phyloP scores from a whole-genome alignment of 1,284 basidiomycete genomes.

The Chondrostereum purpureum region DNA sequence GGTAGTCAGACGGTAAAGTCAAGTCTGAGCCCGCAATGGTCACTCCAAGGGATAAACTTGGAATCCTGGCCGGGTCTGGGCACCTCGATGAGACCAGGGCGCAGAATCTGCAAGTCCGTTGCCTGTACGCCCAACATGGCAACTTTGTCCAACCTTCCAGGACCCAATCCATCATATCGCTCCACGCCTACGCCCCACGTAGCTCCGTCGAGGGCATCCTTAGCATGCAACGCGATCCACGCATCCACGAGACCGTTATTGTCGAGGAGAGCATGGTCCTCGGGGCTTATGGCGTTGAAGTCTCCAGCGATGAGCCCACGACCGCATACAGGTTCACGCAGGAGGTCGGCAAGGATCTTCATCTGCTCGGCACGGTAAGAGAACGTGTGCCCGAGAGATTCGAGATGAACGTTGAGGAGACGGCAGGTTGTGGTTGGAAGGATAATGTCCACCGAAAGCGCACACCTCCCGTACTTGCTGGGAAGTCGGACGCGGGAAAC shows the following conservation, averaged over 20 bases:
- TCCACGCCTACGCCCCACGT: conserved; percentile 28
- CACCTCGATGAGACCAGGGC: conserved; percentile 27
- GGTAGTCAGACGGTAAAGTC: conserved; percentile 19
- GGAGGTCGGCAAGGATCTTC: conserved; percentile 26
- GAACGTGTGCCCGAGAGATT: conserved; percentile 25
- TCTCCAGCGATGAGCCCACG: conserved; percentile 36
- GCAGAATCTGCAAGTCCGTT: conserved; percentile 27
- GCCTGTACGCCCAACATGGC: conserved; percentile 29
- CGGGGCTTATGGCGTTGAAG: conserved; percentile 33
- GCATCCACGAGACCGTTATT: conserved; percentile 32
- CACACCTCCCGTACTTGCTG: conserved; percentile 29
- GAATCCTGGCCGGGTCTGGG: conserved; percentile 21
- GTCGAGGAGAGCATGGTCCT: conserved; percentile 29
- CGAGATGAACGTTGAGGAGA: conserved; percentile 36
- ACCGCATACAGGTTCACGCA: conserved; percentile 31
- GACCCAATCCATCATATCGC: conserved; percentile 20
- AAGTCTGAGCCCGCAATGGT: conserved; percentile 28
- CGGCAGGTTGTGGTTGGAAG: conserved; percentile 20
- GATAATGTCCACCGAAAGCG: conserved; percentile 28
- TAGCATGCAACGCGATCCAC: conserved; percentile 22
- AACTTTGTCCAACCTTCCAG: conserved; percentile 36
- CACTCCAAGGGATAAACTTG: conserved; percentile 24
- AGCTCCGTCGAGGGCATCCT: conserved; percentile 21
- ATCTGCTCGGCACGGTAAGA: conserved; percentile 26
- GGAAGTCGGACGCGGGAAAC: conserved; percentile 27